phyloP scores from a whole-genome alignment of 495 filamentous ascomycete species.

The Acidiella bohemica region DNA sequence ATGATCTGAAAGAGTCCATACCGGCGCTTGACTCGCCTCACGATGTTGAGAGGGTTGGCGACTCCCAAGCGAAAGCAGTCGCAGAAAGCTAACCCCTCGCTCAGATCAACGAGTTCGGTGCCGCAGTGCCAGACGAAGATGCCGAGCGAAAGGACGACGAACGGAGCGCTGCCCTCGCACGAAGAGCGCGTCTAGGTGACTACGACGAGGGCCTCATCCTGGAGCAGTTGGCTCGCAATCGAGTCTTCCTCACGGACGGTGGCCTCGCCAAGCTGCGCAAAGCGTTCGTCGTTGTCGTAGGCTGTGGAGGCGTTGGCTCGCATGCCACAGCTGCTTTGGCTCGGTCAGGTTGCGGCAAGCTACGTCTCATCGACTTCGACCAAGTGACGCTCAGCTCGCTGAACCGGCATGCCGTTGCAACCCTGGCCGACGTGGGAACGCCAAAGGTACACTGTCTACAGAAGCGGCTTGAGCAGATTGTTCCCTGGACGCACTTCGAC shows the following conservation, averaged over 20 bases:
- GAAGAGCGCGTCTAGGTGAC: slow-evolving; percentile 69
- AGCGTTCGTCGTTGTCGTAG: slow-evolving; percentile 78
- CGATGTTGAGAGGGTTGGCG: slow-evolving; percentile 22
- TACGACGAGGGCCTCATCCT: slow-evolving; percentile 90
- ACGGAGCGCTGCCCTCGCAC: slow-evolving; percentile 59
- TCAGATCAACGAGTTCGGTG: slow-evolving; percentile 64
- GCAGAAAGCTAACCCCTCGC: neutral
- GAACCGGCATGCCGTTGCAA: slow-evolving; percentile 90
- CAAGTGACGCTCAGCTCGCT: slow-evolving; percentile 88
- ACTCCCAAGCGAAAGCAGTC: slow-evolving; percentile 26
- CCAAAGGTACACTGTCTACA: slow-evolving; percentile 79
- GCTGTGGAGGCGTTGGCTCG: slow-evolving; percentile 88
- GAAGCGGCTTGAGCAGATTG: slow-evolving; percentile 64
- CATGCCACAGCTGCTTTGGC: slow-evolving; percentile 78
- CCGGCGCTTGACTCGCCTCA: slow-evolving; percentile 27
- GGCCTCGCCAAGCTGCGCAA: slow-evolving; percentile 67
- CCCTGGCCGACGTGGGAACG: slow-evolving; percentile 85
- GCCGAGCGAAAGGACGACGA: slow-evolving; percentile 57
- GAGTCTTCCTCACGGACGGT: slow-evolving; percentile 73
- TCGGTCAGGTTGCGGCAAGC: slow-evolving; percentile 71
- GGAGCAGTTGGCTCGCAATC: slow-evolving; percentile 90
- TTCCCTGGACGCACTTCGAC: slow-evolving; percentile 87
- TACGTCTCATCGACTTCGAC: slow-evolving; percentile 94
- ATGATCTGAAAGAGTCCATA: slow-evolving; percentile 31
- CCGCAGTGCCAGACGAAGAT: slow-evolving; percentile 39